Evolutionary conservation across 2,329 filamentous ascomycete genomes (phyloP).

Genomic region (Colletotrichum cuscutae): DNA sequence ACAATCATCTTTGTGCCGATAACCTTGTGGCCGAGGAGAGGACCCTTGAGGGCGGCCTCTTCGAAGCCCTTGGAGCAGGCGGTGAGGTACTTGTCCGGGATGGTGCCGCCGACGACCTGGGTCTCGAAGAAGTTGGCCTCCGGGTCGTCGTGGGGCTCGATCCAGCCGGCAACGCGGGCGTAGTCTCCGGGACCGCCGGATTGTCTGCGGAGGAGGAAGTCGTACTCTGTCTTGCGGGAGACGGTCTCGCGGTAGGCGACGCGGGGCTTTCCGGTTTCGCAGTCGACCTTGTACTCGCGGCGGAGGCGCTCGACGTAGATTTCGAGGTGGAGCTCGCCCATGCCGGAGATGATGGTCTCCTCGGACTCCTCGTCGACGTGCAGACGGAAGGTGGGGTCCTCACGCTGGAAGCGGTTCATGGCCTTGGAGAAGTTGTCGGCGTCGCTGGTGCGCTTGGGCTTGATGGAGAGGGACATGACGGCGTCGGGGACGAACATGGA

Average conservation of each 20-base stretch:
- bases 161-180: conserved; percentile 88
- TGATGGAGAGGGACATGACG: conserved; percentile 97
- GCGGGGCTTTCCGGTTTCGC: conserved; percentile 93
- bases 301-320: conserved; percentile 98
- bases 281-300: conserved; percentile 96
- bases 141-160: conserved; percentile 83
- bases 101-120: conserved; percentile 87
- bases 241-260: conserved; percentile 98
- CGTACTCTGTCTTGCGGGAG: conserved; percentile 81
- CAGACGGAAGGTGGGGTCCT: conserved; percentile 97
- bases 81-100: conserved; percentile 94
- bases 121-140: conserved; percentile 86
- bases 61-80: conserved; percentile 97
- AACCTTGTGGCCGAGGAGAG: conserved; percentile 91
- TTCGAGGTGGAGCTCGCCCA: conserved; percentile 96
- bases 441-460: conserved; percentile 93
- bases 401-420: conserved; percentile 98
- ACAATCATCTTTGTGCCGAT: conserved; percentile 91
- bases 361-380: conserved; percentile 92
- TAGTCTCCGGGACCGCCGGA: conserved; percentile 95
- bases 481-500: conserved; percentile 99
- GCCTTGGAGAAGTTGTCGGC: conserved; percentile 96
- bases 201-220: conserved; percentile 95
- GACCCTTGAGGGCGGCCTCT: conserved; percentile 83
- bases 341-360: conserved; percentile 97